Evolutionary conservation across 208 protist genomes (phyloP), one percentile per base, ranked within the genome.

Genomic region (Endotrypanum monterogeii): DNA sequence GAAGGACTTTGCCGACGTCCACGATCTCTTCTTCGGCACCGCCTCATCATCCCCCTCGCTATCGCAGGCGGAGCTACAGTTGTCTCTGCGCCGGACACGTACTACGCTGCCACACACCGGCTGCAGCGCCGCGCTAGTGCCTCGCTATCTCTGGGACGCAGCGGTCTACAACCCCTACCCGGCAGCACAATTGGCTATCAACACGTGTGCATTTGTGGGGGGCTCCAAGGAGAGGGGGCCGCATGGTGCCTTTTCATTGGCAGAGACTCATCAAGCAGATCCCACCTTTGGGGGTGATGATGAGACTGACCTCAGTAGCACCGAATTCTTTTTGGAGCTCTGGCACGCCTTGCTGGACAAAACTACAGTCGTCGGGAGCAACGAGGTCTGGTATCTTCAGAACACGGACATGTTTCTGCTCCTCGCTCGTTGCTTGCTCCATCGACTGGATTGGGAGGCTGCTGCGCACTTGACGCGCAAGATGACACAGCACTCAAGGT

Each of bases 391-490:
- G 90, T 97, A 92, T 63, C 61, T 95, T 76, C 87, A 86, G 50
- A 90, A 97, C 77, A 82, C 93, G 1, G 90, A 94, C 39, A 94
- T 95, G 89, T 95, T 89, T 72, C 58, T 97, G 44, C 66, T 86
- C 32, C 89, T 97, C 37, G 57, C 93, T 68, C 87, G 89, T 57
- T 92, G 89, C 69, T 82, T 95, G 18, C 81, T 97, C 71, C 86
- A 97, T 70, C 85, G 93, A 16, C 82, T 97, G 50, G 90, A 95
- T 57, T 97, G 93, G 90, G 93, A 95, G 74, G 89, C 89, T 0
- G 93, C 93, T 32, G 90, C 82, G 58, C 85, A 94, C 65, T 74
- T 97, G 23, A 97, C 90, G 9, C 79, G 86, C 25, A 84, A 83
- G 55, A 92, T 90, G 78, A 80, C 88, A 71, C 86, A 90, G 72